These are phyloP conservation scores for Tylopilus sp. DNA, from an alignment of 1,284 basidiomycete species.

Conservation along the genomic window DNA sequence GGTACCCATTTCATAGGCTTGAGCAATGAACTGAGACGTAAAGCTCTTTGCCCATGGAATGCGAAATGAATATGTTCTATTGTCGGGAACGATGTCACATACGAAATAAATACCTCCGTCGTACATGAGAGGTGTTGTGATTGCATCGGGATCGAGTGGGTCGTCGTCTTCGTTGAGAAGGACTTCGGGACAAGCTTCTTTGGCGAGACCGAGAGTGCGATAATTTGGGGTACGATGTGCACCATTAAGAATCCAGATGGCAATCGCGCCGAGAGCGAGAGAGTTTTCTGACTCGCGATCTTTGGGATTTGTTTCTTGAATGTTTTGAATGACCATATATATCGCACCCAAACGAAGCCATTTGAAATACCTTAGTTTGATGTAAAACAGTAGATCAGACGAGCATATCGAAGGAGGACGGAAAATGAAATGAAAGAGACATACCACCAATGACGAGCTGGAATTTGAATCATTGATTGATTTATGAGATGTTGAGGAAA, in stretches of 20 bases:
- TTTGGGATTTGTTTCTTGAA: rapidly evolving
- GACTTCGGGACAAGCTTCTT: not conserved
- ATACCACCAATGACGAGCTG: not conserved
- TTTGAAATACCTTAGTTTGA: conserved; percentile 19
- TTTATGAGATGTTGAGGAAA: not conserved
- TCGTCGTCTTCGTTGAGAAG: not conserved
- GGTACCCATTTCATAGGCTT: not conserved
- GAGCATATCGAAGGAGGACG: no score
- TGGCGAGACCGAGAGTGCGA: not conserved
- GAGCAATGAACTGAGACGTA: not conserved
- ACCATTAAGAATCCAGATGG: conserved; percentile 10
- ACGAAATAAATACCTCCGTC: not conserved
- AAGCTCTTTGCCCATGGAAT: not conserved
- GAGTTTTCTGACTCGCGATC: not conserved
- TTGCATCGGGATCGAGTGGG: not conserved
- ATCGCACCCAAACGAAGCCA: not conserved
- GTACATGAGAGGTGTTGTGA: not conserved
- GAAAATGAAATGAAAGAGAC: not conserved
- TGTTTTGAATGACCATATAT: not conserved
- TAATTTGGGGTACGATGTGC: not conserved
- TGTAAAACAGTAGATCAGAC: no score
- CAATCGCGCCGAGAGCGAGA: conserved; percentile 3
- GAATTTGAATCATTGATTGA: conserved; percentile 2
- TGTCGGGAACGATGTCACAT: not conserved
- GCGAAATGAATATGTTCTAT: not conserved